Evolutionary conservation across 1,284 basidiomycete species (phyloP).

Genomic region (Boletus mariae): DNA sequence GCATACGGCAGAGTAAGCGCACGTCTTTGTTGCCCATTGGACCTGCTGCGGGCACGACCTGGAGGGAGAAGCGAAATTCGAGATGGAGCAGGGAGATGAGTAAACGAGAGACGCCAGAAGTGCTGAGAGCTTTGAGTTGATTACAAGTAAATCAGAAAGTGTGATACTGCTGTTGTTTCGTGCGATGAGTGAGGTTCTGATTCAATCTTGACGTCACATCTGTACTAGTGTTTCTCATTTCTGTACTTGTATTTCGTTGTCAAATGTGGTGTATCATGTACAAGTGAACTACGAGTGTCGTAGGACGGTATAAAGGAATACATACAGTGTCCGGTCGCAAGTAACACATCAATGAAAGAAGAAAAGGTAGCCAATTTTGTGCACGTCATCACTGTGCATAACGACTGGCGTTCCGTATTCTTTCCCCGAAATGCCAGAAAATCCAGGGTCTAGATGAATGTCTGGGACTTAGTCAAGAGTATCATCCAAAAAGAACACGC

Average conservation of each 20-base stretch:
- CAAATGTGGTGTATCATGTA: neutral
- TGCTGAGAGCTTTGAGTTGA: slow-evolving; percentile 14
- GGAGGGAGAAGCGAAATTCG: slow-evolving; percentile 10
- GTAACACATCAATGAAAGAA: neutral
- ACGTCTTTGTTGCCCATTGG: neutral
- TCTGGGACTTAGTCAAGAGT: neutral
- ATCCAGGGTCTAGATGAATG: slow-evolving; percentile 18
- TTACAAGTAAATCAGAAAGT: neutral
- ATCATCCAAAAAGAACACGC: slow-evolving; percentile 22
- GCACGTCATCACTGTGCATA: neutral
- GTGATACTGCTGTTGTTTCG: neutral
- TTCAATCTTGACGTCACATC: neutral
- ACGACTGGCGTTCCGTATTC: slow-evolving; percentile 24
- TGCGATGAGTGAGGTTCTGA: neutral
- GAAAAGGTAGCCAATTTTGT: neutral
- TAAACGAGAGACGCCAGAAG: slow-evolving; percentile 22
- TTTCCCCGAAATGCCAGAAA: slow-evolving; percentile 27
- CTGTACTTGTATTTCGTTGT: neutral
- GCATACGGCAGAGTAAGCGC: neutral
- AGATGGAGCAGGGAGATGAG: slow-evolving; percentile 19
- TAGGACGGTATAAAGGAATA: neutral
- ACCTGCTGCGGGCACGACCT: neutral
- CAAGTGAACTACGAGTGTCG: neutral
- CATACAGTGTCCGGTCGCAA: neutral
- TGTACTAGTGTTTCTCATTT: no score